Conservation (phyloP, 2,329 filamentous ascomycete species). For the Fusarium gaditjirri region DNA sequence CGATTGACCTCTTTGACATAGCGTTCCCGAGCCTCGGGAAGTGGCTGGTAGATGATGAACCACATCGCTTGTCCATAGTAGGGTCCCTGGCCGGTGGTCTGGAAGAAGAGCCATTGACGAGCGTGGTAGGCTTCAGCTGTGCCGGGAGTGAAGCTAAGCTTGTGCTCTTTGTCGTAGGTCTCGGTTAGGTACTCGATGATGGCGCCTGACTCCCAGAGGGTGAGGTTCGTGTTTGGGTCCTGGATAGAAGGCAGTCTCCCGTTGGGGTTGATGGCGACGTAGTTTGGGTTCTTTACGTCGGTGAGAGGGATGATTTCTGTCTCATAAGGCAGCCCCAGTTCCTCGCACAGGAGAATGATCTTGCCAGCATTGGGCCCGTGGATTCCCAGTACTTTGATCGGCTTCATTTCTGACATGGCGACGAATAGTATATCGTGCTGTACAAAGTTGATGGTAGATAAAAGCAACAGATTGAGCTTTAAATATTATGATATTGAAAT, state of each 20-base stretch:
- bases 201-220: neutral
- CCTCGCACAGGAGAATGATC: neutral
- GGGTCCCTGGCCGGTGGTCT: neutral
- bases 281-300: neutral
- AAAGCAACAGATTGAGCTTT: too few relatives aligned
- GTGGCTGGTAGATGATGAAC: neutral
- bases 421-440: rapidly evolving
- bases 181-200: neutral
- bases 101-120: neutral
- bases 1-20: neutral
- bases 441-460: neutral
- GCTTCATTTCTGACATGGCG: neutral
- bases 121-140: neutral
- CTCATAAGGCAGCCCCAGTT: neutral
- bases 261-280: neutral
- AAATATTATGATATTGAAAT: too few relatives aligned
- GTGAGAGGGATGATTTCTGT: neutral
- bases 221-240: neutral
- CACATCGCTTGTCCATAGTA: neutral
- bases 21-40: neutral
- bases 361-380: neutral
- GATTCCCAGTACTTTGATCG: neutral
- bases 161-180: neutral
- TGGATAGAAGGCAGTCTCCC: neutral
- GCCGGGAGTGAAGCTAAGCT: neutral